Evolutionary conservation across 2,329 filamentous ascomycete species (phyloP).

Genomic region (Fonsecaea multimorphosa): DNA sequence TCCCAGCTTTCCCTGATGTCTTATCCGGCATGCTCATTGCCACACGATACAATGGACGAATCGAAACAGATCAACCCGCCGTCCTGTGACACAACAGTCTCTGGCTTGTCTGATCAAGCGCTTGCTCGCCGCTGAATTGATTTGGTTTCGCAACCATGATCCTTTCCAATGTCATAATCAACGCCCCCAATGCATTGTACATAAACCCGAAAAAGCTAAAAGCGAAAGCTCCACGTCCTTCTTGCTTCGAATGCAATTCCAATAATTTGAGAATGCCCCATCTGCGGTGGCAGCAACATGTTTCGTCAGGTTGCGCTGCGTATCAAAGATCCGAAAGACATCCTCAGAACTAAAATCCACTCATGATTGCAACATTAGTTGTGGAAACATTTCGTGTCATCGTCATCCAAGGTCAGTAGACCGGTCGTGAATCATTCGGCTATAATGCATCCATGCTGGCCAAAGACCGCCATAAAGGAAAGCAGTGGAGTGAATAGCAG

Average conservation of each 20-base stretch:
- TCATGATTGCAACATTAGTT: background rate
- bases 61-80: background rate
- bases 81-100: background rate
- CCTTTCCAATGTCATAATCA: background rate
- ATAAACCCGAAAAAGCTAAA: conserved; percentile 1
- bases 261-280: background rate
- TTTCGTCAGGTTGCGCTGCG: background rate
- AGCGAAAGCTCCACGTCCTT: background rate
- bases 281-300: background rate
- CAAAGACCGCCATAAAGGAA: background rate
- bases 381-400: conserved; percentile 1
- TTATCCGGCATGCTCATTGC: background rate
- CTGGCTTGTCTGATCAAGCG: background rate
- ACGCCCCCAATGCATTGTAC: conserved; percentile 1
- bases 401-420: background rate
- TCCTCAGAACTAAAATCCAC: background rate
- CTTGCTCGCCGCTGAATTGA: background rate
- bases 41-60: background rate
- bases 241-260: conserved; percentile 1
- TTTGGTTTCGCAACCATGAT: conserved; percentile 15
- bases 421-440: background rate
- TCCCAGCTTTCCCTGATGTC: background rate
- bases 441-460: background rate
- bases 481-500: background rate
- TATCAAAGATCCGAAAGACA: background rate